These are phyloP conservation scores for Choiromyces venosus DNA, from an alignment of 495 filamentous ascomycete genomes.

Conservation along the genomic window DNA sequence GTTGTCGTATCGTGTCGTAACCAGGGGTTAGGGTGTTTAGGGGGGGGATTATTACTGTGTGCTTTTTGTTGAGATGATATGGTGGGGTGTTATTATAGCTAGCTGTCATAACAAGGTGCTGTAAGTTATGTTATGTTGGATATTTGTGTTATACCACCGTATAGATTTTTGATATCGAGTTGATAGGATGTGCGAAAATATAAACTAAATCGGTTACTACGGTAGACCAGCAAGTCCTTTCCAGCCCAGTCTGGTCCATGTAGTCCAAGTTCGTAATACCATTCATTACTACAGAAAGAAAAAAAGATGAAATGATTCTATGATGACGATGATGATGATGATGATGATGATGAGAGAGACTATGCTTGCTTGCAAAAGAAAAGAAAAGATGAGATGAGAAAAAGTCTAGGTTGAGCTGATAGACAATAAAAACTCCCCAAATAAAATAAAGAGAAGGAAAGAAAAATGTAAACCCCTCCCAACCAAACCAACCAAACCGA, in stretches of 20 bases:
- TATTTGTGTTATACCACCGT: no score
- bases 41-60: neutral
- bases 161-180: no score
- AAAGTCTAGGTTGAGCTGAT: conserved; percentile 6
- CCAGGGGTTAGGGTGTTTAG: conserved; percentile 3
- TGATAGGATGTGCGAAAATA: neutral
- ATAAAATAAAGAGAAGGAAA: neutral
- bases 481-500: neutral
- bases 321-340: no score
- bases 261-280: neutral
- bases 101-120: no score
- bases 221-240: no score
- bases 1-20: no score
- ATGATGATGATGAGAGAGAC: no score
- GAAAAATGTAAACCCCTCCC: neutral
- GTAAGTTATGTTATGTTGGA: no score
- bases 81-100: conserved; percentile 3
- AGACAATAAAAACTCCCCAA: conserved; percentile 12
- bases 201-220: neutral
- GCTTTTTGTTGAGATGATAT: neutral
- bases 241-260: neutral
- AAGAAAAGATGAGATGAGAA: neutral
- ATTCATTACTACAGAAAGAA: neutral
- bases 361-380: neutral
- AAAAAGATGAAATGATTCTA: neutral